Base-by-base conservation (phyloP, 805 yeast genomes). In the Candida berthetii region DNA sequence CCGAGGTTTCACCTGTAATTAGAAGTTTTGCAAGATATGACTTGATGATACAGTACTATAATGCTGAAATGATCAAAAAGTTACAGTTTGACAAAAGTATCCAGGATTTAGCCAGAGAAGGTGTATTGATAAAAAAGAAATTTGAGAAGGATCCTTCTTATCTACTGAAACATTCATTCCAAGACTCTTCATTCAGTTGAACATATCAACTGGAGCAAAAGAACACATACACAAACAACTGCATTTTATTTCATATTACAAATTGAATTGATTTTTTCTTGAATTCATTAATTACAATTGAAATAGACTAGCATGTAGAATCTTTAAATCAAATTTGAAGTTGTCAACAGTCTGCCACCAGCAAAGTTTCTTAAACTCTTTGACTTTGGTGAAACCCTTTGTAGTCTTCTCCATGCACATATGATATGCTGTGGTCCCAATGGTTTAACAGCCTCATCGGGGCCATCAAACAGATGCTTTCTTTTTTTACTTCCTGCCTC, bases 331-430 rank as follows among this genome's bases (percentile, higher is more conserved):
- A 66, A 53, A 28, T 56, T 63, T 3, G 70, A 52, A 31, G 57
- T 52, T 3, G 65, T 53, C 17, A 54, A 50, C 16, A 66, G 35
- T 49, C 66, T 60, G 6, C 69, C 65, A 11, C 72, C 96, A 27
- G 80, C 75, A 58, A 82, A 87, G 40, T 83, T 80, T 44, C 88
- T 69, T 35, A 80, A 58, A 2, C 93, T 83, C 44, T 73, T 77
- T 47, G 78, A 82, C 36, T 70, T 74, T 53, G 75, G 76, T 35
- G 72, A 71, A 2, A 64, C 64, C 2, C 69, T 62, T 59, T 89
- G 96, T 35, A 87, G 61, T 40, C 82, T 65, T 53, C 96, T 69
- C 89, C 93, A 88, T 0, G 97, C 96, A 55, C 88, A 96, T 44
- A 82, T 81, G 10, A 90, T 80, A 60, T 90, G 96, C 44, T 78